Evolutionary conservation across 495 filamentous ascomycete genomes (phyloP), one percentile per base, ranked within the genome.

Genomic region (Aspergillus cavernicola): DNA sequence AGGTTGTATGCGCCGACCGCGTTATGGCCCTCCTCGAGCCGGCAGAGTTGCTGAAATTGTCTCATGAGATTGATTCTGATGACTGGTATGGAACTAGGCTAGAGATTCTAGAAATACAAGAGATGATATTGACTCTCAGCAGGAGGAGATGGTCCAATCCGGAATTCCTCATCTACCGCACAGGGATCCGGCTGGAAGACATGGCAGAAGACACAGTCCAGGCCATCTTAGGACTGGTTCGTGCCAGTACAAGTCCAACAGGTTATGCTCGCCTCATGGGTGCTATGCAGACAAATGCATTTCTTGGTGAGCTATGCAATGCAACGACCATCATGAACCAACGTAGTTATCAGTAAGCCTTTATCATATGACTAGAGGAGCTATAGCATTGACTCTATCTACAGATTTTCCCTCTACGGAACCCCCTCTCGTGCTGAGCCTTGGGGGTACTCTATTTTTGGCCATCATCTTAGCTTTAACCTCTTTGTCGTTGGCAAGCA

Each of bases 361-460:
- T 9, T 28, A 4, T 28, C n/a, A n/a, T n/a, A n/a, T n/a, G n/a
- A 9, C 24, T 28, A 4, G 4, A 4, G 24, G 9, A 28, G 24
- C 24, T 9, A 28, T 9, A 28, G 24, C 4, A 28, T 9, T 28
- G 24, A 28, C 9, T 28, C 24, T 28, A 4, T 28, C 4, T 28
- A 2, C 18, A 89, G 89, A 69, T 85, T 89, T 62, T 71, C 71
- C 31, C 65, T 89, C 55, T 86, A 86, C 64, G 71, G 72, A 16
- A 57, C 56, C 1, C 83, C 84, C 1, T 80, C 77, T 2, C 55
- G 64, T 4, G n/a, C n/a, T 8, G 32, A 63, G 12, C 80, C 85
- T 5, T 91, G 86, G 86, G 87, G 86, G 20, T 88, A 75, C 63
- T 79, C 80, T 0, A 83, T 89, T 63, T 90, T 85, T 71, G 87